These are phyloP conservation scores for Macrolepiota dolichaula DNA, from an alignment of 768 basidiomycete species.

Conservation along the genomic window DNA sequence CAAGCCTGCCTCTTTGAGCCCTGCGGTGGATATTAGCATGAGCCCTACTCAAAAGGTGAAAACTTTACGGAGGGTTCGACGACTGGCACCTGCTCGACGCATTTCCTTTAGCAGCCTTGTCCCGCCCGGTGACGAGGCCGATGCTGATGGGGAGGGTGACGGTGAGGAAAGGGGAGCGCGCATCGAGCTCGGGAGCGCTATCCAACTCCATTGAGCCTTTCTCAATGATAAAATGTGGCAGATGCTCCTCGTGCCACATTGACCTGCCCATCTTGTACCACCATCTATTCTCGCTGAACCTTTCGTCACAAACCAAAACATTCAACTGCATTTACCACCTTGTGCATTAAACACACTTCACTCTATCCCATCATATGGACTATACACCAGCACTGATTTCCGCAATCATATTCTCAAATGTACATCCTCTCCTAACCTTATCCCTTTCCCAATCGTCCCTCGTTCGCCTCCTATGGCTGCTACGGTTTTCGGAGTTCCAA, in stretches of 20 bases:
- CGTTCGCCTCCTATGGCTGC: neutral
- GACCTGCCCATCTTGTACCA: neutral
- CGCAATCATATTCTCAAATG: neutral
- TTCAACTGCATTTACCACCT: neutral
- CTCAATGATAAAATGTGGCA: neutral
- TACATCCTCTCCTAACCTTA: neutral
- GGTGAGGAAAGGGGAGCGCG: slow-evolving; percentile 20
- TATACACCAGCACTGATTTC: neutral
- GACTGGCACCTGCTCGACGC: slow-evolving; percentile 44
- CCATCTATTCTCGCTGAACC: neutral
- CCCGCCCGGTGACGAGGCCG: slow-evolving; percentile 33
- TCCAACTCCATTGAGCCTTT: slow-evolving; percentile 32
- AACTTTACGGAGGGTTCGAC: slow-evolving; percentile 50
- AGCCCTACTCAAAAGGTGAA: slow-evolving; percentile 27
- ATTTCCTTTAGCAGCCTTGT: slow-evolving; percentile 65
- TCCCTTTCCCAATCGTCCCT: neutral
- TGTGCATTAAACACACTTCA: neutral
- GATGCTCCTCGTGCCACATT: neutral
- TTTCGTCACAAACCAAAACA: neutral
- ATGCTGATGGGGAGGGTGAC: slow-evolving; percentile 32
- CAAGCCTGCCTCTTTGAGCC: slow-evolving; percentile 10
- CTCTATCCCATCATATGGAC: neutral
- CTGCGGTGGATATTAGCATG: slow-evolving; percentile 12
- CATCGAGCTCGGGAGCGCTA: slow-evolving; percentile 60
- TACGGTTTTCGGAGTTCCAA: neutral